phyloP scores from a whole-genome alignment of 73 alveolate genomes.

The Blepharisma stoltei region DNA sequence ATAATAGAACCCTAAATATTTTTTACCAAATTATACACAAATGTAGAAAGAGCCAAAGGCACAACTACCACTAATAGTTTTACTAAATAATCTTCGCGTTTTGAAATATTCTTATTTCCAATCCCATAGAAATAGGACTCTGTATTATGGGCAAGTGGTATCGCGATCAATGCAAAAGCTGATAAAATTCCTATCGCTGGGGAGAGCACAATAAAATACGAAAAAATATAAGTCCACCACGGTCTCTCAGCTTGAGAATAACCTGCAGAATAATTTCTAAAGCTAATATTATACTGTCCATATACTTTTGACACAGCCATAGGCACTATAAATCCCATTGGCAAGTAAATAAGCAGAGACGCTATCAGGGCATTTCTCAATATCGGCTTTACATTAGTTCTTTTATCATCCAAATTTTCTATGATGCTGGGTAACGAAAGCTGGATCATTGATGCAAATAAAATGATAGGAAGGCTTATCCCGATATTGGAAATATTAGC shows the following conservation, averaged over 20 bases:
- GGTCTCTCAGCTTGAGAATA: slow-evolving; percentile 10
- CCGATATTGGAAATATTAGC: not conserved
- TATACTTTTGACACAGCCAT: not conserved
- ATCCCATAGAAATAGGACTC: not conserved
- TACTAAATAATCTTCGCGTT: not conserved
- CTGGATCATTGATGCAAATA: not conserved
- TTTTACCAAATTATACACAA: not conserved
- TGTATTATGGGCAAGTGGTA: not conserved
- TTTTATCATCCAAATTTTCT: not conserved
- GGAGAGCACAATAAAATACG: not conserved
- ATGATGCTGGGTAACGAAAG: not conserved
- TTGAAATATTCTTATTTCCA: not conserved
- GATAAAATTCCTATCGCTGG: slow-evolving; percentile 10
- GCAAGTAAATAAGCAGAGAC: not conserved
- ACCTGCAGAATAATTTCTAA: slow-evolving; percentile 10
- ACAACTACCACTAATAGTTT: not conserved
- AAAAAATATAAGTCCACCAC: slow-evolving; percentile 9
- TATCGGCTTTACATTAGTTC: not conserved
- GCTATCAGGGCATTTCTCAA: not conserved
- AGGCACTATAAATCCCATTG: not conserved
- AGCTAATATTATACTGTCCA: not conserved
- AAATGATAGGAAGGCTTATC: not conserved
- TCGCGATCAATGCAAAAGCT: not conserved
- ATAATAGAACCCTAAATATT: not conserved
- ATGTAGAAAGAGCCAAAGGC: not conserved